Conservation (phyloP, 2,329 filamentous ascomycete species). For the Fusarium pininemorale region DNA sequence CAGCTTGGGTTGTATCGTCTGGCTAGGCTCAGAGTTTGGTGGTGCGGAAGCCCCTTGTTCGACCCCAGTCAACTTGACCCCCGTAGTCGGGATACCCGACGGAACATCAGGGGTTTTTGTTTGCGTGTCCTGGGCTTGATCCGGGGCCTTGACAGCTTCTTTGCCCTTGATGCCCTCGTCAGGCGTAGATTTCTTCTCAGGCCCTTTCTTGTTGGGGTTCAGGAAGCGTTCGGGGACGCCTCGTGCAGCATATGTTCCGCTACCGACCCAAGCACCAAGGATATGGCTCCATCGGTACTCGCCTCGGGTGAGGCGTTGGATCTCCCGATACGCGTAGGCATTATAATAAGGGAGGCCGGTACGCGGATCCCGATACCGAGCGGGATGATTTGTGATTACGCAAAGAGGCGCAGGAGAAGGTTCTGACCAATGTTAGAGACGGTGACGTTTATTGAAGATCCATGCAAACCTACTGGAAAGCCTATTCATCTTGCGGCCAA, state of each 20-base stretch:
- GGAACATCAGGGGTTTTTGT: slow-evolving; percentile 19
- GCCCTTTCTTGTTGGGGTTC: slow-evolving; percentile 48
- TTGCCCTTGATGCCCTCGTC: slow-evolving; percentile 25
- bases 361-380: slow-evolving; percentile 83
- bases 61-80: neutral
- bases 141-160: slow-evolving; percentile 21
- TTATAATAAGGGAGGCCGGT: slow-evolving; percentile 87
- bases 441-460: neutral
- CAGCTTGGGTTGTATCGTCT: slow-evolving; percentile 2
- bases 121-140: slow-evolving; percentile 10
- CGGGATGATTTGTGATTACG: slow-evolving; percentile 82
- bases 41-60: neutral
- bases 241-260: slow-evolving; percentile 67
- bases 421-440: slow-evolving; percentile 49
- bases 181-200: slow-evolving; percentile 27
- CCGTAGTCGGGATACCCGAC: neutral
- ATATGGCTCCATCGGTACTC: slow-evolving; percentile 85
- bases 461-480: slow-evolving; percentile 58
- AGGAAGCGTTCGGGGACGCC: slow-evolving; percentile 85
- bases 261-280: slow-evolving; percentile 85
- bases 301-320: slow-evolving; percentile 76
- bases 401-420: slow-evolving; percentile 68
- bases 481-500: slow-evolving; percentile 67
- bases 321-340: slow-evolving; percentile 80
- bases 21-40: slow-evolving; percentile 8